Percentiles rank a stretch among this genome's conserved stretches.
These are phyloP conservation scores for Colletotrichum musicola DNA, from an alignment of 2,329 filamentous ascomycete genomes.

Conservation along the genomic window DNA sequence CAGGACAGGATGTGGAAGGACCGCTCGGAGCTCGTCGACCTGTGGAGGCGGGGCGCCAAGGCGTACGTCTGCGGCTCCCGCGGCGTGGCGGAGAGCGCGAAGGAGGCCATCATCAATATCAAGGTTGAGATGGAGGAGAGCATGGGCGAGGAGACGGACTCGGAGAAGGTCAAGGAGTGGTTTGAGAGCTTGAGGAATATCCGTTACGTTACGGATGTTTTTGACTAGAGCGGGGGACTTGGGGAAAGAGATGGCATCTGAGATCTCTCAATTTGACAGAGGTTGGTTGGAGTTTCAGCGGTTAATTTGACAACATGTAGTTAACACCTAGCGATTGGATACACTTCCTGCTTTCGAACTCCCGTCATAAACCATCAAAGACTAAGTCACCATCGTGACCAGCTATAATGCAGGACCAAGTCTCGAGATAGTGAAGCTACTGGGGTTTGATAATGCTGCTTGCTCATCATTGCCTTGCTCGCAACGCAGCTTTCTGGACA, in stretches of 20 bases:
- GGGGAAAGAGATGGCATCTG: neutral
- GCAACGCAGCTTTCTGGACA: no score
- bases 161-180: conserved; percentile 59
- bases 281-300: neutral
- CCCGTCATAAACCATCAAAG: neutral
- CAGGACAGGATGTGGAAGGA: conserved; percentile 58
- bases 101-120: conserved; percentile 46
- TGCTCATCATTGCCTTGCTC: no score
- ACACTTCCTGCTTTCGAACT: neutral
- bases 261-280: neutral
- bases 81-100: conserved; percentile 56
- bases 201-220: conserved; percentile 73
- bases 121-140: conserved; percentile 45
- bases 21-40: conserved; percentile 45
- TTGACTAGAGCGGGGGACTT: conserved; percentile 56
- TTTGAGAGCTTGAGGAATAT: conserved; percentile 65
- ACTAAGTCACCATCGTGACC: no score
- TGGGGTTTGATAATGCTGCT: no score
- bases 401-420: no score
- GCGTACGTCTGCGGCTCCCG: conserved; percentile 73
- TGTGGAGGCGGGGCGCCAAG: conserved; percentile 59
- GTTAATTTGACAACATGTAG: neutral
- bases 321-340: neutral
- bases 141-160: conserved; percentile 47
- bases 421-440: no score